phyloP scores from a whole-genome alignment of 225 moss, liverwort and hornwort genomes.

The Takakia lepidozioides region DNA sequence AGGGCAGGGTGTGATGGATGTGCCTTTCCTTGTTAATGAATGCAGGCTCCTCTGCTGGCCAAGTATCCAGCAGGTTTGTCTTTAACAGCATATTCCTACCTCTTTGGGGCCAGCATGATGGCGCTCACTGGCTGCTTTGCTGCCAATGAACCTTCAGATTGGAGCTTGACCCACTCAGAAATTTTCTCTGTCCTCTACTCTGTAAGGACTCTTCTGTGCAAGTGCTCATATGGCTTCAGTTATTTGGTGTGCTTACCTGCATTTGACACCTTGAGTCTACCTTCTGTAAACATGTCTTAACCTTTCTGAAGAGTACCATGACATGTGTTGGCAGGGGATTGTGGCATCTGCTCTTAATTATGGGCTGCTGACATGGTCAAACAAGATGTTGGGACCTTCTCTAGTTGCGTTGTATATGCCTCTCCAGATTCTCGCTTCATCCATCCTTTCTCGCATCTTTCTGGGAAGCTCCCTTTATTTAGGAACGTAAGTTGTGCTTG shows the following conservation, averaged over 20 bases:
- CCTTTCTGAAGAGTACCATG: background rate
- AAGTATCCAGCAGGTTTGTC: slow-evolving; percentile 71
- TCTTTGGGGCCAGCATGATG: slow-evolving; percentile 68
- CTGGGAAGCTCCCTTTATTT: slow-evolving; percentile 74
- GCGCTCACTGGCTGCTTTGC: slow-evolving; percentile 37
- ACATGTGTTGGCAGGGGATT: slow-evolving; percentile 47
- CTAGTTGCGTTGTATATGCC: slow-evolving; percentile 81
- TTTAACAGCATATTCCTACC: slow-evolving; percentile 79
- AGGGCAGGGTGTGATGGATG: no score
- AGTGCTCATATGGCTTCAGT: background rate
- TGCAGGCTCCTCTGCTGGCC: slow-evolving; percentile 78
- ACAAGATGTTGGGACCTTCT: slow-evolving; percentile 84
- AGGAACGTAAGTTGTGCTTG: slow-evolving; percentile 48
- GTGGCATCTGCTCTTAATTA: slow-evolving; percentile 92
- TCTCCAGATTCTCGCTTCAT: slow-evolving; percentile 74
- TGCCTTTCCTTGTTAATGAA: no score
- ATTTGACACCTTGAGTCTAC: background rate
- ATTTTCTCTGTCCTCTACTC: slow-evolving; percentile 64
- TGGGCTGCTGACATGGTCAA: slow-evolving; percentile 66
- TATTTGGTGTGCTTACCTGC: background rate
- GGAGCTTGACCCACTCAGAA: slow-evolving; percentile 54
- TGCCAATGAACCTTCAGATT: slow-evolving; percentile 35
- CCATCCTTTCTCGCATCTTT: slow-evolving; percentile 66
- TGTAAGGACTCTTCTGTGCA: slow-evolving; percentile 27
- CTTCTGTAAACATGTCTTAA: background rate